Evolutionary conservation across 2,329 filamentous ascomycete species (phyloP).

Genomic region (Neonectria magnoliae): DNA sequence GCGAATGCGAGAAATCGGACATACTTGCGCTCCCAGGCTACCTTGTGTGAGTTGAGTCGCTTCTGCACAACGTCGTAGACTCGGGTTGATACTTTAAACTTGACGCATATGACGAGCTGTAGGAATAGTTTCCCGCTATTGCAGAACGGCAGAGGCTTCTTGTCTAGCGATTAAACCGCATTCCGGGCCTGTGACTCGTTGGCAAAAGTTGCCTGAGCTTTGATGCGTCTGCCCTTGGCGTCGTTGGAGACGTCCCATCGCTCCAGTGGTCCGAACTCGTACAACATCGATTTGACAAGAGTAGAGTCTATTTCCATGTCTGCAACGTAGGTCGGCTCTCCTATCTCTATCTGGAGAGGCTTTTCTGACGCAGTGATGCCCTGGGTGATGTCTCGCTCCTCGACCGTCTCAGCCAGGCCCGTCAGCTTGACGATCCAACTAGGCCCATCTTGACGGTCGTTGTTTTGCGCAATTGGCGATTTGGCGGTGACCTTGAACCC

Average conservation of each 20-base stretch:
- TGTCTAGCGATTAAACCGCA: slow-evolving; percentile 46
- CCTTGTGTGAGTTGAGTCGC: slow-evolving; percentile 40
- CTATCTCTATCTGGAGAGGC: neutral
- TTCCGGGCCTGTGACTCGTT: slow-evolving; percentile 50
- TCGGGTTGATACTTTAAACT: slow-evolving; percentile 49
- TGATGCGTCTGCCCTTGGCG: slow-evolving; percentile 47
- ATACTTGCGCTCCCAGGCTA: slow-evolving; percentile 45
- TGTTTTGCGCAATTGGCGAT: neutral
- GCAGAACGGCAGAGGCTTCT: slow-evolving; percentile 44
- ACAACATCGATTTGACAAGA: slow-evolving; percentile 44
- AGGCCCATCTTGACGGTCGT: too few relatives aligned
- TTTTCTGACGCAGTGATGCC: neutral
- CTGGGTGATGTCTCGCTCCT: slow-evolving; percentile 19
- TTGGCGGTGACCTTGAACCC: slow-evolving; percentile 27
- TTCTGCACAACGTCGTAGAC: slow-evolving; percentile 47
- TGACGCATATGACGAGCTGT: slow-evolving; percentile 48
- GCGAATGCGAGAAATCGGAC: neutral
- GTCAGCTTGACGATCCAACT: slow-evolving; percentile 17
- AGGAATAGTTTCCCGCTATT: slow-evolving; percentile 48
- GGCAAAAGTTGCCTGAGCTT: slow-evolving; percentile 52
- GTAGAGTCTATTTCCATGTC: slow-evolving; percentile 36
- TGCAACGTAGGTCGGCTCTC: slow-evolving; percentile 34
- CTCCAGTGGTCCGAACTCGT: slow-evolving; percentile 47
- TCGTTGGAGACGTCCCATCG: slow-evolving; percentile 44
- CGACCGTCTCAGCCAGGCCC: neutral